These are phyloP conservation scores for Tricholoma sp. DNA, from an alignment of 768 basidiomycete genomes.

Conservation along the genomic window DNA sequence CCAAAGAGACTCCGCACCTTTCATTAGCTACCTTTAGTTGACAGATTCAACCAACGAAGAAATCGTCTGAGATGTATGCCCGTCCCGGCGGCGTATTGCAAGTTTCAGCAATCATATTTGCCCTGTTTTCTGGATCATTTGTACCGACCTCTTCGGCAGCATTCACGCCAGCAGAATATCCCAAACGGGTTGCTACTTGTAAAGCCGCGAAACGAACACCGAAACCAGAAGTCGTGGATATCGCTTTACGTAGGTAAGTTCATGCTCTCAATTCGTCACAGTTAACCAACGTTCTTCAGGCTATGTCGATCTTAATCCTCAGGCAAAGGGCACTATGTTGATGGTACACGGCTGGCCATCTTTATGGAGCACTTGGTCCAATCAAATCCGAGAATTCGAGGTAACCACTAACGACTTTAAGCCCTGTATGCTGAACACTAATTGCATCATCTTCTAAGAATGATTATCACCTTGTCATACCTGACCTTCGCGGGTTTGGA, in stretches of 20 bases:
- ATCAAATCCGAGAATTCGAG: constrained; percentile 64
- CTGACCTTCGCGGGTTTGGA: constrained; percentile 68
- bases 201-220: constrained; percentile 34
- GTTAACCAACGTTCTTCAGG: constrained; percentile 27
- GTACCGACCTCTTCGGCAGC: no score
- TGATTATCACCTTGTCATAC: constrained; percentile 57
- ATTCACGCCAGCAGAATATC: constrained; percentile 27
- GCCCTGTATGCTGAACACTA: not conserved
- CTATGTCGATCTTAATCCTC: constrained; percentile 60
- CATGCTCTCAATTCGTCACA: not conserved
- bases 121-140: no score
- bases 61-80: no score
- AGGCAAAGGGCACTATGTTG: constrained; percentile 45
- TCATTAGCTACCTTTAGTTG: not conserved
- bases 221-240: constrained; percentile 28
- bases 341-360: constrained; percentile 81
- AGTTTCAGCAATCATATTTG: not conserved
- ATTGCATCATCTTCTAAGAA: constrained; percentile 27
- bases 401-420: constrained; percentile 24
- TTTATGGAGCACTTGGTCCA: constrained; percentile 71
- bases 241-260: constrained; percentile 43
- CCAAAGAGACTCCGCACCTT: not conserved
- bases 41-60: not conserved
- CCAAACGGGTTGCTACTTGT: constrained; percentile 32
- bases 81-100: no score